Evolutionary conservation across 495 filamentous ascomycete species (phyloP).

Genomic region (Elaphomyces granulatus): DNA sequence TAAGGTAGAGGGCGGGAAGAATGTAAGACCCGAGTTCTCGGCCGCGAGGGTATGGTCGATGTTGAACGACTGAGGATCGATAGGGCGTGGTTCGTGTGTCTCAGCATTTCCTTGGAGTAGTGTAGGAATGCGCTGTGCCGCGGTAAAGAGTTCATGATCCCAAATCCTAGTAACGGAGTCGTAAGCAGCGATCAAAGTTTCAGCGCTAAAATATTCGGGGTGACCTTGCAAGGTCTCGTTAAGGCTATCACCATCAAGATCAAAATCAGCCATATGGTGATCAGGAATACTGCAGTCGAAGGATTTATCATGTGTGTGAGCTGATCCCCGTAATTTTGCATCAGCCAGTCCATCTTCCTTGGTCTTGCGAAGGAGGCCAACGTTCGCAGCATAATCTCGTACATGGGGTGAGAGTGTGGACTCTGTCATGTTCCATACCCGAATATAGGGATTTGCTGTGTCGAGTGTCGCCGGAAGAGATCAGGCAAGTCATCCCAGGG

Average conservation of each 20-base stretch:
- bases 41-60: too few species aligned
- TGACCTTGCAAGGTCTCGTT: too few species aligned
- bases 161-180: constrained; percentile 1
- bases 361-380: too few species aligned
- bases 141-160: neutral
- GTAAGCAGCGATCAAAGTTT: constrained; percentile 1
- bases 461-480: too few species aligned
- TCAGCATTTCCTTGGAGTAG: neutral
- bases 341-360: constrained; percentile 4
- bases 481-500: constrained; percentile 1
- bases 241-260: too few species aligned
- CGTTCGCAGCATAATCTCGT: constrained; percentile 3
- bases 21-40: too few species aligned
- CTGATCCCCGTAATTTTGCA: neutral
- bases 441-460: too few species aligned
- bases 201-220: constrained; percentile 1
- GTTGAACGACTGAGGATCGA: too few species aligned
- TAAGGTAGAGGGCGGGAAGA: too few species aligned
- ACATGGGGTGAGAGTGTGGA: constrained; percentile 1
- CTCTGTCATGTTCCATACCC: constrained; percentile 2
- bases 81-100: too few species aligned
- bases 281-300: neutral
- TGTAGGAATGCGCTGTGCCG: constrained; percentile 1
- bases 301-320: neutral
- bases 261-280: neutral